Evolutionary conservation across 352 stramenopile species (phyloP).

Genomic region (Phytophthora chlamydospora): DNA sequence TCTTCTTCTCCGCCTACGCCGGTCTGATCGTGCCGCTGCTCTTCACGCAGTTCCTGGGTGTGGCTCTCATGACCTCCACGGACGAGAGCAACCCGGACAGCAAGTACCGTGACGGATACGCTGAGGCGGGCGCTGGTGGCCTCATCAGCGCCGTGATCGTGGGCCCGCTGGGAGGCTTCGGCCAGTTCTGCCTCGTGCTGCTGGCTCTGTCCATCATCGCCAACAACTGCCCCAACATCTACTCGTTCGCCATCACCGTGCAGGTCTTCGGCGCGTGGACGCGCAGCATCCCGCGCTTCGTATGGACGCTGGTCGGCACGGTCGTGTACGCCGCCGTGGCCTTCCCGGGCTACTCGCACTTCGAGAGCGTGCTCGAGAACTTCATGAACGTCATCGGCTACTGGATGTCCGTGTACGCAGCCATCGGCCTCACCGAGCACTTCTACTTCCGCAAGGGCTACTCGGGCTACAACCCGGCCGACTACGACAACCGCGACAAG

Average conservation of each 20-base stretch:
- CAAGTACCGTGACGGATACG: constrained; percentile 44
- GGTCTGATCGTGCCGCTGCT: constrained; percentile 49
- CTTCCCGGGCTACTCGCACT: constrained; percentile 47
- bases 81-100: constrained; percentile 36
- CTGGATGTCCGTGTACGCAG: constrained; percentile 50
- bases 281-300: constrained; percentile 37
- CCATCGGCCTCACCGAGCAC: constrained; percentile 44
- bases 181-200: constrained; percentile 49
- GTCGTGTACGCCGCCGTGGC: constrained; percentile 47
- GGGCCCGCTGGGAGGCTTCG: constrained; percentile 43
- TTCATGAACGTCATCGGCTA: constrained; percentile 66
- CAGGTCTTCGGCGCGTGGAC: constrained; percentile 50
- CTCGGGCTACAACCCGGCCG: constrained; percentile 46
- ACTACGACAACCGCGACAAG: constrained; percentile 51
- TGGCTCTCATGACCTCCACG: constrained; percentile 48
- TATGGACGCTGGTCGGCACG: constrained; percentile 47
- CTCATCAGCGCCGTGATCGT: constrained; percentile 47
- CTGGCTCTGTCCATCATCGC: constrained; percentile 56
- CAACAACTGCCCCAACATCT: constrained; percentile 65
- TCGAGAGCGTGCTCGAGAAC: constrained; percentile 51
- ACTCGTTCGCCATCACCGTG: constrained; percentile 53
- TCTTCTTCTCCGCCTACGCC: constrained; percentile 48
- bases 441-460: constrained; percentile 54
- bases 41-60: constrained; percentile 50
- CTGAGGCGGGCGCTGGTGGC: constrained; percentile 34